Percentiles rank a stretch among this genome's conserved stretches.
Conservation (phyloP, 495 filamentous ascomycete species). For the Lichina pygmaea region DNA sequence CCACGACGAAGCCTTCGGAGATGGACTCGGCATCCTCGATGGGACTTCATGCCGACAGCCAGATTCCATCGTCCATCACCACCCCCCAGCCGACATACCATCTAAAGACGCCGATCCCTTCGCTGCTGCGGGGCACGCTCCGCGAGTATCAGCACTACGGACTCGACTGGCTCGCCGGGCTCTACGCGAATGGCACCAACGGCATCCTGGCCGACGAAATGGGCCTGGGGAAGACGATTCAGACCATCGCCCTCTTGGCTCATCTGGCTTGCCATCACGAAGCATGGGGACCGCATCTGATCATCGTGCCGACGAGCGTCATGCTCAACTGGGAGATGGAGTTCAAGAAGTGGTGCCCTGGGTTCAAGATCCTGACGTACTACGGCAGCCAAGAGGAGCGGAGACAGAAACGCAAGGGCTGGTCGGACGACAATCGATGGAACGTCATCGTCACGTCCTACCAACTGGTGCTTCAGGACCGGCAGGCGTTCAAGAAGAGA, state of each 20-base stretch:
- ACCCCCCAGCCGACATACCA: conserved; percentile 10
- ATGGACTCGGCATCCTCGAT: conserved; percentile 36
- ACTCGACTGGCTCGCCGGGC: conserved; percentile 79
- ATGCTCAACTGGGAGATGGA: conserved; percentile 99
- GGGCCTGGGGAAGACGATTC: conserved; percentile 97
- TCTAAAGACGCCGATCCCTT: conserved; percentile 52
- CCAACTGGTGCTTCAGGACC: conserved; percentile 81
- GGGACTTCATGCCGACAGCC: not conserved
- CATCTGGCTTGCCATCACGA: conserved; percentile 78
- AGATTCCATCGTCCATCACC: conserved; percentile 2
- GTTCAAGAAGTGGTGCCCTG: conserved; percentile 97
- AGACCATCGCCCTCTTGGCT: conserved; percentile 84
- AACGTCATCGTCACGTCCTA: conserved; percentile 96
- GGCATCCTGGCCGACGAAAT: conserved; percentile 99
- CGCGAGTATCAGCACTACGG: conserved; percentile 95
- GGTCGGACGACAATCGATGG: conserved; percentile 74
- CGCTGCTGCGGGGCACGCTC: conserved; percentile 69
- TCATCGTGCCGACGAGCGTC: conserved; percentile 92
- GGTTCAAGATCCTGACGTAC: conserved; percentile 95
- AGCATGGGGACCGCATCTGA: conserved; percentile 87
- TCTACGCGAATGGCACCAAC: conserved; percentile 83
- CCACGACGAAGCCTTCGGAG: conserved; percentile 36
- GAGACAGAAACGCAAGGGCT: conserved; percentile 66
- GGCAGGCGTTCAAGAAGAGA: conserved; percentile 75
- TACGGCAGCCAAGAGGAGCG: conserved; percentile 86